Conservation (phyloP, 148 eudicot species). For the Dysphania ambrosioides region DNA sequence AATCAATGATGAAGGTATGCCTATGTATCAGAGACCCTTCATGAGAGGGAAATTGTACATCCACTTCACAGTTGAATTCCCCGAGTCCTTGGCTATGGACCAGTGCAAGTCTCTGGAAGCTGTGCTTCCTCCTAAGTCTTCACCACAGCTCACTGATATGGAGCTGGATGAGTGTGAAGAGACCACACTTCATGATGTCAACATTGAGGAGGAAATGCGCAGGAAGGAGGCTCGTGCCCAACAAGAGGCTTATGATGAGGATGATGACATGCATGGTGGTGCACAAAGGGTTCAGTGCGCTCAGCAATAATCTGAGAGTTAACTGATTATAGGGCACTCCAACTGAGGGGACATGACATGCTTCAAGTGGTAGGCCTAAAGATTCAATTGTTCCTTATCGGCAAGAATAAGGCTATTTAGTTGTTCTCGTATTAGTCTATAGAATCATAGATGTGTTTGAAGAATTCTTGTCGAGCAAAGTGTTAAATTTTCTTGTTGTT, state of each 20-base stretch:
- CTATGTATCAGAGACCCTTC: slow-evolving; percentile 72
- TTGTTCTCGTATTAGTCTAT: slow-evolving; percentile 10
- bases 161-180: slow-evolving; percentile 79
- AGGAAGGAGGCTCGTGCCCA: slow-evolving; percentile 55
- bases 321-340: not conserved
- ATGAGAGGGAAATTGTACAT: slow-evolving; percentile 72
- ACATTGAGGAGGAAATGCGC: slow-evolving; percentile 74
- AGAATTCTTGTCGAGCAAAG: slow-evolving; percentile 11
- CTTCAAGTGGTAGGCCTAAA: not conserved
- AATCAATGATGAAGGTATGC: slow-evolving; percentile 77
- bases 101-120: slow-evolving; percentile 50
- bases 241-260: slow-evolving; percentile 68
- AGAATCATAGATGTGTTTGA: not conserved
- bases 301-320: slow-evolving; percentile 45
- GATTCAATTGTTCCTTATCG: not conserved
- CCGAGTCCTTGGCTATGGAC: slow-evolving; percentile 41
- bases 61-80: slow-evolving; percentile 71
- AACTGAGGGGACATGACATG: not conserved
- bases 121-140: slow-evolving; percentile 48
- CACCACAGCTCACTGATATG: slow-evolving; percentile 47
- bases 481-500: not conserved
- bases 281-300: slow-evolving; percentile 79
- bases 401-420: slow-evolving; percentile 3
- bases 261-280: slow-evolving; percentile 54
- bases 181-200: slow-evolving; percentile 61